Base-by-base conservation (phyloP, 192 early-diverging fungal genomes). In the Podila verticillata region DNA sequence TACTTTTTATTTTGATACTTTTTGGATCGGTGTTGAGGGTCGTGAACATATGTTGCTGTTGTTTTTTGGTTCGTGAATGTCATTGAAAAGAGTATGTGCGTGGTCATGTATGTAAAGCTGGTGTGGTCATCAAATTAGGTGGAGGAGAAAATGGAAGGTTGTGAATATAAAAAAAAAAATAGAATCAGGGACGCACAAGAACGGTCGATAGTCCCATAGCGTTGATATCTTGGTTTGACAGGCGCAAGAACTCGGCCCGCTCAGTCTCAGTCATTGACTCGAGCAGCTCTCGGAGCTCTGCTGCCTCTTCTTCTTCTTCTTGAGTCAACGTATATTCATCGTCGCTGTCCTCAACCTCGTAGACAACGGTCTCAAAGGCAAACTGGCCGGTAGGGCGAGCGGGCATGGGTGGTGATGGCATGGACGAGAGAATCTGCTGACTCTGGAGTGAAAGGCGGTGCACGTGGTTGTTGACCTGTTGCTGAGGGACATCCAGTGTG, bases 201-300 rank as follows among this genome's bases (percentile, higher is more conserved):
- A 54, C 22, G 13, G 39, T 44, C 39, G 39, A 44, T 44, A 15
- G 39, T 54, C 51, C n/a, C 51, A n/a, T 2, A 19, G 49, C 20
- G 6, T 2, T 17, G 4, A 26, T 54, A 1, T 68, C 66, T 34
- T 56, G 63, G 22, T 57, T 70, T 2, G 68, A 70, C 56, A 78
- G 30, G 8, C 74, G 56, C 68, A 78, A 36, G 34, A 78, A 78
- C 68, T 78, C 74, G 47, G 36, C 24, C 10, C 74, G 67, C 54
- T 78, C 74, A 32, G 69, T 68, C 48, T 65, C 68, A 4, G 74
- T 65, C 74, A 78, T 78, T 19, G 74, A 70, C 29, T 70, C 74
- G 47, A 78, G 68, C 58, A 78, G 39, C 57, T 78, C 74, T 30
- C 74, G 44, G 57, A 78, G 35, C 58, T 78, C 51, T 54, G 51